These are phyloP conservation scores for Clavispora vitiphila DNA, from an alignment of 805 yeast species.

Conservation along the genomic window DNA sequence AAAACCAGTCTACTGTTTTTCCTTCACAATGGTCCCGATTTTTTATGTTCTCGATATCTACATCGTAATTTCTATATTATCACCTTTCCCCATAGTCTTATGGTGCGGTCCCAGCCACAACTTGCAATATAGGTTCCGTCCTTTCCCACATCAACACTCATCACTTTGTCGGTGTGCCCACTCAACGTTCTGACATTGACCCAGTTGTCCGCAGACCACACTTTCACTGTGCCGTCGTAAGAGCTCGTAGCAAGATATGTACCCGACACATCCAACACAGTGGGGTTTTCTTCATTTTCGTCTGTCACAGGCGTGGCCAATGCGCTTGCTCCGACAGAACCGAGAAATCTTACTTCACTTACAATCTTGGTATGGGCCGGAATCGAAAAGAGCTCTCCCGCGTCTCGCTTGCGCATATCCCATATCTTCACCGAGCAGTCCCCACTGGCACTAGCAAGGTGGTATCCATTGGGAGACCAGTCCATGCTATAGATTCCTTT, in stretches of 20 bases:
- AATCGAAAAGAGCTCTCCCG: constrained; percentile 42
- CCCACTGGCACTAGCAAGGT: constrained; percentile 77
- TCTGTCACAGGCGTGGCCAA: constrained; percentile 22
- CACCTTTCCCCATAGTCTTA: constrained; percentile 52
- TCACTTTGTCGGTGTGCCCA: constrained; percentile 60
- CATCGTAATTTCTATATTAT: background rate
- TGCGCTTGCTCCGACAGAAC: constrained; percentile 10
- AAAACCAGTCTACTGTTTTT: no score
- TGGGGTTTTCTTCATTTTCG: constrained; percentile 26
- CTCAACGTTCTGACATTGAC: constrained; percentile 45
- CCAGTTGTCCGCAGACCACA: constrained; percentile 72
- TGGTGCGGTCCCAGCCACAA: constrained; percentile 81
- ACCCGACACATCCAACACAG: constrained; percentile 32
- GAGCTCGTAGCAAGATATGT: constrained; percentile 55
- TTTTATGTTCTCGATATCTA: no score
- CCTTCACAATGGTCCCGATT: no score
- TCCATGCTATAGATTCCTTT: constrained; percentile 65
- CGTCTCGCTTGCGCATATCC: constrained; percentile 58
- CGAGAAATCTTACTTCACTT: constrained; percentile 55
- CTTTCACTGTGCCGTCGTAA: constrained; percentile 63
- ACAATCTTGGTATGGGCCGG: constrained; percentile 75
- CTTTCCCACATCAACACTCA: constrained; percentile 56
- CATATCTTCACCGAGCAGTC: constrained; percentile 78
- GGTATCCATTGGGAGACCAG: constrained; percentile 74
- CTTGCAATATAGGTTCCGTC: constrained; percentile 45